Evolutionary conservation across 768 basidiomycete species (phyloP), one percentile per base, ranked within the genome.

Genomic region (Auriscalpium orientale): DNA sequence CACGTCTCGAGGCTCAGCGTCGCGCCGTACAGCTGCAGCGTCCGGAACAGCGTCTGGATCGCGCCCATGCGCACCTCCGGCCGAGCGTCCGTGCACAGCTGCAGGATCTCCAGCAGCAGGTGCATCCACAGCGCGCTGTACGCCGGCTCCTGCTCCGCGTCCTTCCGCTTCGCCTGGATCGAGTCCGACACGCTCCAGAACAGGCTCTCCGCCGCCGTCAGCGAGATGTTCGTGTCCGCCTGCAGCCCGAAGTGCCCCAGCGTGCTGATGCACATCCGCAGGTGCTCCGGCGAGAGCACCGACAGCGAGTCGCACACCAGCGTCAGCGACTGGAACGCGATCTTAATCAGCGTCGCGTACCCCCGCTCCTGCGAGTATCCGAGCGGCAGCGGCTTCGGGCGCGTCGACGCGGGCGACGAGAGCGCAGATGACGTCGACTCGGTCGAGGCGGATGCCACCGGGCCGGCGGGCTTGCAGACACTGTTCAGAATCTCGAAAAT

Each of bases 161-260:
- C 78, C 61, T 85, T 85, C 20, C 90, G 80, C 66, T 91, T 89
- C 8, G 86, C 81, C 65, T 95, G 93, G 37, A 98, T 91, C 1
- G 91, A 89, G 66, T 99, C 95, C 0, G 95, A 97, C 0, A 99
- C 90, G 58, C 90, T 88, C 95, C 95, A 98, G 5, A 99, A 75
- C 3, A 98, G 72, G 53, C 91, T 93, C 56, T 92, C 92, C 0
- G 95, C 92, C 0, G 92, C 91, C 1, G 95, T 95, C 54, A 99
- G 73, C 1, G 94, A 91, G 55, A 99, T 95, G 63, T 99, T 99
- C 40, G 95, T 95, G 61, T 98, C 97, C 1, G 84, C 79, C 64
- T 98, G 95, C 16, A 86, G 81, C 8, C 95, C 94, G 69, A 95
- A 99, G 54, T 88, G 85, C 6, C 91, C 91, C 0, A 99, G 76